Base-by-base conservation (phyloP, 2,329 filamentous ascomycete species). In the Colletotrichum australisinense region DNA sequence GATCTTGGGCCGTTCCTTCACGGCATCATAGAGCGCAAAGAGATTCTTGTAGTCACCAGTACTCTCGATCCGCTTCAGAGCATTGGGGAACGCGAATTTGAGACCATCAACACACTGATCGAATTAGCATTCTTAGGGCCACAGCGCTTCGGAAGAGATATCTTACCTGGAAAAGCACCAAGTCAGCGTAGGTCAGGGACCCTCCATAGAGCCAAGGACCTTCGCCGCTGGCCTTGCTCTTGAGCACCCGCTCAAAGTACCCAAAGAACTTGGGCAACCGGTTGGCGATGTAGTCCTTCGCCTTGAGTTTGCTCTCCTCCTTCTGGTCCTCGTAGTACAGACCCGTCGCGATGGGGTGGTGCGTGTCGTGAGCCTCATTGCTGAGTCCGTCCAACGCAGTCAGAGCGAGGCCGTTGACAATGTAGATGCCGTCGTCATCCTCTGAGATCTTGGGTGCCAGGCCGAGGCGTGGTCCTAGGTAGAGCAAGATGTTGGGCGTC, bases 241-340 rank as follows among this genome's bases (percentile, higher is more conserved):
- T 83, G 5, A 96, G 79, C 22, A 93, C 88, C 1, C 92, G 84
- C 84, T 95, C 89, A 76, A 94, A 93, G 80, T 93, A 95, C 2
- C 83, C 86, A 26, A 95, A 81, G 78, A 91, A 95, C 83, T 94
- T 95, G 22, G 93, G 93, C 38, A 95, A 84, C 1, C 94, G 86
- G 56, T 85, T 87, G 67, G 87, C 82, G 9, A 91, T 84, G 71
- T 91, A 94, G 68, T 91, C 86, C 55, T 84, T 84, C 9, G 89
- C 86, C 74, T 86, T 88, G 72, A 85, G 86, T 78, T 91, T 83
- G 19, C 91, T 86, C 79, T 94, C 93, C 0, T 86, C 84, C 80
- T 92, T 94, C 82, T 96, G 94, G 30, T 95, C 92, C 78, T 95
- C 93, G 77, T 95, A 96, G 80, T 92, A 93, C 5, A 88, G 79